phyloP scores from a whole-genome alignment of 768 basidiomycete genomes.

The Epithele typhae region DNA sequence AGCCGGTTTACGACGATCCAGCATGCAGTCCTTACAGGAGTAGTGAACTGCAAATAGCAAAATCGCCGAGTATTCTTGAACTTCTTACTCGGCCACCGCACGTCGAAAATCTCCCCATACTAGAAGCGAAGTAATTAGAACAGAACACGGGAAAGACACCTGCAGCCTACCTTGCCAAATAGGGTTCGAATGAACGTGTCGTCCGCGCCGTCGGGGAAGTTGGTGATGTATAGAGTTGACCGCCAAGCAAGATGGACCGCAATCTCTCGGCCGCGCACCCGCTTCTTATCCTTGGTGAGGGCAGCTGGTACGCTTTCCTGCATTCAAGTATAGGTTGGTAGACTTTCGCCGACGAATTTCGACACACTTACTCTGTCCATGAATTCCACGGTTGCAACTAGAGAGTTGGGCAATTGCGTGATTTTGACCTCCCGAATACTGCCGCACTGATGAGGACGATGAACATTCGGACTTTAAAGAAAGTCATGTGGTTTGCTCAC shows the following conservation, averaged over 20 bases:
- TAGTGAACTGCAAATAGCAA: constrained; percentile 89
- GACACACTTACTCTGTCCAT: constrained; percentile 46
- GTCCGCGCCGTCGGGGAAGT: constrained; percentile 85
- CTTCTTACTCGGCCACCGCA: constrained; percentile 97
- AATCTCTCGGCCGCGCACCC: constrained; percentile 69
- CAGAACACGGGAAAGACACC: not conserved
- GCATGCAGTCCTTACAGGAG: constrained; percentile 54
- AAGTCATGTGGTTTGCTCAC: constrained; percentile 39
- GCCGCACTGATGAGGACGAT: constrained; percentile 67
- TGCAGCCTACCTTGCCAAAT: constrained; percentile 63
- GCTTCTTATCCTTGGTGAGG: constrained; percentile 93
- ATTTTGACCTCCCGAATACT: constrained; percentile 80
- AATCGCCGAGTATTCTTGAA: constrained; percentile 89
- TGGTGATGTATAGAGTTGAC: constrained; percentile 93
- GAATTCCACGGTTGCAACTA: constrained; percentile 91
- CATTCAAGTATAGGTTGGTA: not conserved
- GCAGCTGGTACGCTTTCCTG: constrained; percentile 83
- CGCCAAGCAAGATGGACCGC: constrained; percentile 89
- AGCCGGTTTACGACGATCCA: not conserved
- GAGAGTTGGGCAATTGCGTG: constrained; percentile 47
- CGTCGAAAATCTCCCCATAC: constrained; percentile 91
- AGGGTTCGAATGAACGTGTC: constrained; percentile 71
- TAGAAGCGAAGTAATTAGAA: constrained; percentile 24
- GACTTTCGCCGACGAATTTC: not conserved
- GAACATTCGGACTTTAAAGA: not conserved